Percentiles rank a stretch among this genome's conserved stretches.
Conservation (phyloP, 331 rosid species). For the Cydonia oblonga region DNA sequence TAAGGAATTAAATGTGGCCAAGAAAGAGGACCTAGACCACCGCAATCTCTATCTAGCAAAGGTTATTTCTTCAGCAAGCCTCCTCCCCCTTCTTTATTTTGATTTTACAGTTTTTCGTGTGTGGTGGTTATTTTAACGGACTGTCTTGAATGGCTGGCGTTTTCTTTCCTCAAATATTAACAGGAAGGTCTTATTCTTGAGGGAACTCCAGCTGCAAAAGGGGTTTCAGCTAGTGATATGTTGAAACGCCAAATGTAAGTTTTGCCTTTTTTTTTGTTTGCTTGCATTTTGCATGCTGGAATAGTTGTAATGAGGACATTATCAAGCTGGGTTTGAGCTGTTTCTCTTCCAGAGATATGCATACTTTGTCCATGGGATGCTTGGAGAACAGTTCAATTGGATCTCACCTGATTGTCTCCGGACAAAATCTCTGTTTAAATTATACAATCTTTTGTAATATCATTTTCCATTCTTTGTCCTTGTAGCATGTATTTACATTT, state of each 20-base stretch:
- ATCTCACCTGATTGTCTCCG: not conserved
- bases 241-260: constrained; percentile 71
- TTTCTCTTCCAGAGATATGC: no score
- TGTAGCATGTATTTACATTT: not conserved
- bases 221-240: constrained; percentile 80
- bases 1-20: constrained; percentile 60
- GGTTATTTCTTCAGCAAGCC: constrained; percentile 31
- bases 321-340: no score
- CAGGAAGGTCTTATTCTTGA: constrained; percentile 86
- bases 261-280: constrained; percentile 1
- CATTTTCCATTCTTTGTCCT: not conserved
- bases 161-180: constrained; percentile 17
- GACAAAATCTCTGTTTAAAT: not conserved
- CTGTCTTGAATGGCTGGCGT: constrained; percentile 17
- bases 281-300: not conserved
- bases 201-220: constrained; percentile 93
- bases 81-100: not conserved
- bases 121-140: not conserved
- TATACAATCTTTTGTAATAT: not conserved
- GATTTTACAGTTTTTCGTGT: not conserved
- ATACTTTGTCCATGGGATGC: not conserved
- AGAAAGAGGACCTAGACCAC: constrained; percentile 62
- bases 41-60: constrained; percentile 82
- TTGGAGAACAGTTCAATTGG: not conserved
- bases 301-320: no score